Base-by-base conservation (phyloP, 306 rosid genomes). In the Malus asiatica region DNA sequence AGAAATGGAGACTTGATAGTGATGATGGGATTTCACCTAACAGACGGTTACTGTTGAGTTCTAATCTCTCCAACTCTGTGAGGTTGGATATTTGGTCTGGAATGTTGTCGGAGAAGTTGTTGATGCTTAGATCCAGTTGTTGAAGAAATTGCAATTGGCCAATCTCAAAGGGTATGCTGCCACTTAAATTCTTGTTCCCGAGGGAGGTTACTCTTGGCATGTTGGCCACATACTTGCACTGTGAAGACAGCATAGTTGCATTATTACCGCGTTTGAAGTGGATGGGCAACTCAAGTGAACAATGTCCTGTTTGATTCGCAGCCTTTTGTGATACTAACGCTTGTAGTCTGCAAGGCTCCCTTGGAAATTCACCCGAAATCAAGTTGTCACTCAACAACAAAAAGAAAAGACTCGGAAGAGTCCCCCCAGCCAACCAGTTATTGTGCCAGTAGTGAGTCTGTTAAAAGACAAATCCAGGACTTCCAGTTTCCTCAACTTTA, bases 101-200 rank as follows among this genome's bases (percentile, higher is more conserved):
- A 60, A 77, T 69, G 3, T 19, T 44, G 13, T 52, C 75, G 0
- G 70, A 68, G 48, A 77, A 13, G 44, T 70, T 29, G 68, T 77
- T 77, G n/a, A 15, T 1, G 20, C 64, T n/a, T 4, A 77, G 63
- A 42, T 69, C 35, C 23, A 77, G 13, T 8, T 1, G 29, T 19
- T 14, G 51, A 27, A 69, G 61, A 11, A 2, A n/a, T 14, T 30
- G 18, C 69, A 69, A 61, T 0, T 44, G 51, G 42, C 80, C 70
- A 0, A 77, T 60, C 62, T 77, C 75, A 6, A 27, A 5, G 1
- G 75, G 80, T 57, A 77, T 77, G 10, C 6, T 69, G 5, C 80
- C 70, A 0, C 8, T 9, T 1, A 77, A 30, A 10, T 10, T 7
- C 4, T 58, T 77, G 27, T 58, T 42, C n/a, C 5, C 0, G 9